Percentiles rank a stretch among this genome's conserved stretches.
These are phyloP conservation scores for Cerrena zonata DNA, from an alignment of 1,284 basidiomycete genomes.

Conservation along the genomic window DNA sequence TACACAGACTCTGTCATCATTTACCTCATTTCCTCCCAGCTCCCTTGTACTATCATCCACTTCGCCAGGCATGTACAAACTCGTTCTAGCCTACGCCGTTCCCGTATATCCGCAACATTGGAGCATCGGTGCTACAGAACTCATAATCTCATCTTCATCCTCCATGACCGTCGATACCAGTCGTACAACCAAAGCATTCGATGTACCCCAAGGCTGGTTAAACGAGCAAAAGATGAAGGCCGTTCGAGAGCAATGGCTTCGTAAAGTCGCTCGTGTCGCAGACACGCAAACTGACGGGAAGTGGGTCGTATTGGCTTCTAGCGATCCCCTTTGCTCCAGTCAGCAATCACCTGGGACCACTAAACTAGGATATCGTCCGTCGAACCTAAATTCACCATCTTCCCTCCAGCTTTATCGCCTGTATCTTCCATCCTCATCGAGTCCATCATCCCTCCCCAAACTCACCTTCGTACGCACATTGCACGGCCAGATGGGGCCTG, in stretches of 20 bases:
- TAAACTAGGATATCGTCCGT: constrained; percentile 21
- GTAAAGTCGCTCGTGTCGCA: constrained; percentile 61
- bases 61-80: constrained; percentile 55
- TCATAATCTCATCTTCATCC: constrained; percentile 47
- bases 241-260: constrained; percentile 69
- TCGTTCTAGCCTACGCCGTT: constrained; percentile 64
- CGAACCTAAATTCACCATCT: constrained; percentile 42
- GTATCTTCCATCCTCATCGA: constrained; percentile 45
- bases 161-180: constrained; percentile 33
- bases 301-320: constrained; percentile 74
- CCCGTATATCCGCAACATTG: constrained; percentile 78
- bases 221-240: constrained; percentile 55
- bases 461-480: constrained; percentile 67
- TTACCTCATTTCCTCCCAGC: constrained; percentile 68
- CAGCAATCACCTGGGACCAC: background rate
- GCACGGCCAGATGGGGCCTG: constrained; percentile 59
- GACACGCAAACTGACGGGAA: constrained; percentile 76
- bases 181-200: constrained; percentile 61
- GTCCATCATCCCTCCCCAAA: constrained; percentile 47
- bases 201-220: constrained; percentile 66
- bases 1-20: constrained; percentile 62
- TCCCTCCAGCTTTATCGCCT: constrained; percentile 70
- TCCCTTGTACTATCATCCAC: constrained; percentile 63
- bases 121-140: constrained; percentile 71
- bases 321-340: constrained; percentile 24